These are phyloP conservation scores for Aspergillus campestris DNA, from an alignment of 495 filamentous ascomycete genomes.

Conservation along the genomic window DNA sequence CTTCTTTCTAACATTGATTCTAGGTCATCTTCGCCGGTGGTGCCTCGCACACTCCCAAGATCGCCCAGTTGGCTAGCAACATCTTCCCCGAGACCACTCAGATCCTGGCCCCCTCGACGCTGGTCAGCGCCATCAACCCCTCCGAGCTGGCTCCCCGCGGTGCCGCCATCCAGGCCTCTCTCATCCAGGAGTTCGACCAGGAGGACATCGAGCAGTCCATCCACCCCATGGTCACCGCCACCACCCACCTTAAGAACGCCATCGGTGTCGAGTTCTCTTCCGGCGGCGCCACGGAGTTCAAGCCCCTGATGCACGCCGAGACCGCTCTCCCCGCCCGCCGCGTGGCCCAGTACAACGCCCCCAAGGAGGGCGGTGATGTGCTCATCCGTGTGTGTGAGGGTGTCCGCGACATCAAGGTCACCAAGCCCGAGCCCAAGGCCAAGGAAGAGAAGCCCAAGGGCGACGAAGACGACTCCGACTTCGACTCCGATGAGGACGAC, in stretches of 20 bases:
- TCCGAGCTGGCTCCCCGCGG: slow-evolving; percentile 82
- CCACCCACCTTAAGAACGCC: slow-evolving; percentile 78
- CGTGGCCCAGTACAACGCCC: slow-evolving; percentile 63
- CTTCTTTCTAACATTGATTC: background rate
- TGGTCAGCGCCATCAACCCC: slow-evolving; percentile 74
- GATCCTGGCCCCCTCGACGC: slow-evolving; percentile 76
- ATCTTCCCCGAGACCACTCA: slow-evolving; percentile 76
- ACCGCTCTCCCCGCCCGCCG: slow-evolving; percentile 86
- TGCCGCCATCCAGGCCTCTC: slow-evolving; percentile 87
- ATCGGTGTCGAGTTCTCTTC: slow-evolving; percentile 76
- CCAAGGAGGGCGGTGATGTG: slow-evolving; percentile 75
- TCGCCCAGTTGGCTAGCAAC: slow-evolving; percentile 62
- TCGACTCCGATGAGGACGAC: slow-evolving; percentile 54
- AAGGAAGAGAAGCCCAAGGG: slow-evolving; percentile 57
- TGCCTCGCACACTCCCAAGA: slow-evolving; percentile 86
- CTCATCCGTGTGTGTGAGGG: slow-evolving; percentile 83
- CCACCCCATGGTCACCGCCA: slow-evolving; percentile 89
- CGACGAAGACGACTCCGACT: slow-evolving; percentile 58
- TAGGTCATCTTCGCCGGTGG: slow-evolving; percentile 86
- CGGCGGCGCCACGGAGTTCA: slow-evolving; percentile 58
- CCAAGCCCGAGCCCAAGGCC: slow-evolving; percentile 68
- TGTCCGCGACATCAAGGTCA: slow-evolving; percentile 78
- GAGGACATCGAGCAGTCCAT: slow-evolving; percentile 94
- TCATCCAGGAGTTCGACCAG: slow-evolving; percentile 84
- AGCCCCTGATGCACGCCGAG: slow-evolving; percentile 68